These are phyloP conservation scores for Chrysanthemum makinoi DNA, from an alignment of 129 eudicot species.

Conservation along the genomic window DNA sequence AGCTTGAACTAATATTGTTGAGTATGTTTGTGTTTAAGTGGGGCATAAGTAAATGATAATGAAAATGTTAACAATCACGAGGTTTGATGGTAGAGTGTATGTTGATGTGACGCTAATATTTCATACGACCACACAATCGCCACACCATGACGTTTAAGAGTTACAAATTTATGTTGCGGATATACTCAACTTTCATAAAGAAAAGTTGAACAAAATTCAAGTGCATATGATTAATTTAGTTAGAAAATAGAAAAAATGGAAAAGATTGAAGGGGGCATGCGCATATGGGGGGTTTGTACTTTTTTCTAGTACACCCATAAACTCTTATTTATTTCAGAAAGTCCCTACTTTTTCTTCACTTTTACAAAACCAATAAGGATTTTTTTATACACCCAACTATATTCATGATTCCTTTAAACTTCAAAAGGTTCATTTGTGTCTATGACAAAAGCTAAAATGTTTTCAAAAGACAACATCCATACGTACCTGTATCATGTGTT, in stretches of 20 bases:
- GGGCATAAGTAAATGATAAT: too few species aligned
- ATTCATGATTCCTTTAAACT: conserved; percentile 25
- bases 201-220: too few species aligned
- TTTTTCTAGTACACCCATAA: conserved; percentile 24
- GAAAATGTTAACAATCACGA: too few species aligned
- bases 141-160: too few species aligned
- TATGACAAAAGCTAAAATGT: conserved; percentile 11
- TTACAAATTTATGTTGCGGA: too few species aligned
- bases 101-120: too few species aligned
- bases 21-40: too few species aligned
- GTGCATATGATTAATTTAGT: not conserved
- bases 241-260: not conserved
- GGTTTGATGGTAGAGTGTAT: too few species aligned
- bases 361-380: conserved; percentile 6
- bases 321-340: conserved; percentile 22
- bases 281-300: conserved; percentile 22
- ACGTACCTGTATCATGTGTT: not conserved
- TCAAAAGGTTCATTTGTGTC: conserved; percentile 15
- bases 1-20: too few species aligned
- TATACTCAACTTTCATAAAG: too few species aligned
- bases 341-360: conserved; percentile 12
- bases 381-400: conserved; percentile 12
- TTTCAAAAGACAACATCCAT: conserved; percentile 4
- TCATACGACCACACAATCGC: too few species aligned
- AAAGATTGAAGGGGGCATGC: not conserved